Percentiles rank a stretch among this genome's conserved stretches.
Evolutionary conservation across 2,329 filamentous ascomycete species (phyloP).

Genomic region (Colletotrichum sp.): DNA sequence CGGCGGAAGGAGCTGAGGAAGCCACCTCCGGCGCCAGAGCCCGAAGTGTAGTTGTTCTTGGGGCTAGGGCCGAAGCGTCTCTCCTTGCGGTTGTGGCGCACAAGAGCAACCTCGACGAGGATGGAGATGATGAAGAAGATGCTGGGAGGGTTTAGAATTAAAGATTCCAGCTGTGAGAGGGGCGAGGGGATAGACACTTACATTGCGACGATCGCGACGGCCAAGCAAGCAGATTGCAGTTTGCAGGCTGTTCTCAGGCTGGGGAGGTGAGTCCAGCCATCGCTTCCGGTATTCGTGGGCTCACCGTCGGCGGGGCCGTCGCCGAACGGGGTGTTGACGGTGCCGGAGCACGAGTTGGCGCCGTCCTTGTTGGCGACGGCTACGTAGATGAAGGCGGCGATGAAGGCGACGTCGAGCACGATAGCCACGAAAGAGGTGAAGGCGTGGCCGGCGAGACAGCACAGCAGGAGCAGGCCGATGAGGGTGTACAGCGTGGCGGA

Average conservation of each 20-base stretch:
- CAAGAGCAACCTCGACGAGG: constrained; percentile 69
- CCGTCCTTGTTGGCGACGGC: constrained; percentile 77
- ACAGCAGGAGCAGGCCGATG: constrained; percentile 74
- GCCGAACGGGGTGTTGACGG: constrained; percentile 73
- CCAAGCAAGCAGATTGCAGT: constrained; percentile 78
- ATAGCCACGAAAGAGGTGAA: constrained; percentile 77
- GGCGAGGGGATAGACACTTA: constrained; percentile 41
- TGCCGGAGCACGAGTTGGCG: constrained; percentile 63
- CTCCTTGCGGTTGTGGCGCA: constrained; percentile 75
- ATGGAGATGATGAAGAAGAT: constrained; percentile 79
- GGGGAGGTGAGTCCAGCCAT: constrained; percentile 53
- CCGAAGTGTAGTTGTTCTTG: constrained; percentile 64
- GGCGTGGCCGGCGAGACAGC: constrained; percentile 76
- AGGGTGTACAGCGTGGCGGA: constrained; percentile 76
- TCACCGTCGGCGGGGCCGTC: constrained; percentile 57
- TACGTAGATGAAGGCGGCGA: constrained; percentile 80
- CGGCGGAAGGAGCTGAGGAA: constrained; percentile 39
- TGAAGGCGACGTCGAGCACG: constrained; percentile 77
- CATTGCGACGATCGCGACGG: constrained; percentile 79
- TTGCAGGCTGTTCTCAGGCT: constrained; percentile 65
- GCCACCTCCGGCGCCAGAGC: constrained; percentile 39
- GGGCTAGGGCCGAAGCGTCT: constrained; percentile 67
- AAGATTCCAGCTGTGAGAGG: no score
- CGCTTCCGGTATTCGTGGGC: constrained; percentile 51
- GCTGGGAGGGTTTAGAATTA: constrained; percentile 38